Percentiles rank a stretch among this genome's conserved stretches.
Evolutionary conservation across 352 stramenopile species (phyloP).

Genomic region (Pilasporangium apinafurcum): DNA sequence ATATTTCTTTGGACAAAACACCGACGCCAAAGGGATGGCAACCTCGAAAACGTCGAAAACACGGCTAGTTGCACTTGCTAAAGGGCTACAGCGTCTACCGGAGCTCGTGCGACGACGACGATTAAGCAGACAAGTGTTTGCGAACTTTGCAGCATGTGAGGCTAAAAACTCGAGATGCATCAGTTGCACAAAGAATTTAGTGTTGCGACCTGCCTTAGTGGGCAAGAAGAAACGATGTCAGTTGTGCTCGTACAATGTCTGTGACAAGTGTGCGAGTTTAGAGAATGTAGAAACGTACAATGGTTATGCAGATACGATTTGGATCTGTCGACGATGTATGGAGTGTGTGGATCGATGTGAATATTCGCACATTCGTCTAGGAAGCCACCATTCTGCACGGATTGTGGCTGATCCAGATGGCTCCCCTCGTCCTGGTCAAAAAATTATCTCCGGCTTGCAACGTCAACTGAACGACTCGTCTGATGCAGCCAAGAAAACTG

Average conservation of each 20-base stretch:
- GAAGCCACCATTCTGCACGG: conserved; percentile 5
- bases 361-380: conserved; percentile 21
- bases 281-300: conserved; percentile 26
- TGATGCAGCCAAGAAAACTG: conserved; percentile 10
- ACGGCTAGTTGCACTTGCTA: conserved; percentile 14
- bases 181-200: conserved; percentile 18
- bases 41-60: conserved; percentile 1
- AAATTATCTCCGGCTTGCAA: conserved; percentile 15
- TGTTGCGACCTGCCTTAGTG: conserved; percentile 7
- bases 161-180: conserved; percentile 18
- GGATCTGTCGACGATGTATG: conserved; percentile 15
- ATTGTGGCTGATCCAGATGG: not conserved
- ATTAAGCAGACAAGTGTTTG: conserved; percentile 19
- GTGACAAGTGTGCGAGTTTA: conserved; percentile 7
- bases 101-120: conserved; percentile 18
- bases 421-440: not conserved
- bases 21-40: not conserved
- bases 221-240: conserved; percentile 14
- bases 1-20: too few relatives aligned
- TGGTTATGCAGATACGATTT: conserved; percentile 13
- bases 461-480: conserved; percentile 12
- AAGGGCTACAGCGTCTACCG: conserved; percentile 10
- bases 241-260: conserved; percentile 23
- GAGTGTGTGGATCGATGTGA: conserved; percentile 14
- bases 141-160: conserved; percentile 18